A percentile compares a stretch with the other conserved stretches of the same genome.
Evolutionary conservation across 73 alveolate genomes (phyloP).

Genomic region (Tetrahymena malaccensis): DNA sequence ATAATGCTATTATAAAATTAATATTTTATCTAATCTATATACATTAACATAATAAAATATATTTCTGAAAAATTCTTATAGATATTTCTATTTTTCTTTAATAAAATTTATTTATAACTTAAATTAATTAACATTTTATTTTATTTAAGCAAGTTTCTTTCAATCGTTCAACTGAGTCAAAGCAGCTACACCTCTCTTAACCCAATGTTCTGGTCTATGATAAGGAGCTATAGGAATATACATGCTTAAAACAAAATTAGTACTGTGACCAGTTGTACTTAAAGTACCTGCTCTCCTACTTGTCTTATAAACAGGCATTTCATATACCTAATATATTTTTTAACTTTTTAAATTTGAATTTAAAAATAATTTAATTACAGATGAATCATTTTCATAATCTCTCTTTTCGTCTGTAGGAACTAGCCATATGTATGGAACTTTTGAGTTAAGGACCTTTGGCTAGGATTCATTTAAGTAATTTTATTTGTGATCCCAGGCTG

Average conservation of each 20-base stretch:
- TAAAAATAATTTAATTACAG: background rate
- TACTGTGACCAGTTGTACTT: slow-evolving; percentile 97
- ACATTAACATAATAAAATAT: background rate
- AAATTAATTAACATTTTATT: background rate
- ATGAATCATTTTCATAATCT: background rate
- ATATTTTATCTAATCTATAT: background rate
- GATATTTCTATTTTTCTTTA: too few species aligned
- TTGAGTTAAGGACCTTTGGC: background rate
- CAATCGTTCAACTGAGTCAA: slow-evolving; percentile 59
- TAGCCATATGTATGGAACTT: background rate
- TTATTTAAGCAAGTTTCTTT: background rate
- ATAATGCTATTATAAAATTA: too few species aligned
- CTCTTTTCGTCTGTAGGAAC: background rate
- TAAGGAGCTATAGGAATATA: slow-evolving; percentile 82
- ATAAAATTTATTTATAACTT: background rate
- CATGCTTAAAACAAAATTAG: slow-evolving; percentile 88
- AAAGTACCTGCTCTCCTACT: slow-evolving; percentile 88
- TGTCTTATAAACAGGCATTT: slow-evolving; percentile 95
- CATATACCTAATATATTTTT: slow-evolving; percentile 49
- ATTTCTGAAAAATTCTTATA: background rate
- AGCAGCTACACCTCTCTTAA: slow-evolving; percentile 98
- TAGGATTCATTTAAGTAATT: slow-evolving; percentile 2
- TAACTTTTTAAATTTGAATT: too few species aligned
- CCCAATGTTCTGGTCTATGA: slow-evolving; percentile 91
- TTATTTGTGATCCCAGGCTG: slow-evolving; percentile 93